These are phyloP conservation scores for Sugiyamaella americana DNA, from an alignment of 805 yeast genomes.

Conservation along the genomic window DNA sequence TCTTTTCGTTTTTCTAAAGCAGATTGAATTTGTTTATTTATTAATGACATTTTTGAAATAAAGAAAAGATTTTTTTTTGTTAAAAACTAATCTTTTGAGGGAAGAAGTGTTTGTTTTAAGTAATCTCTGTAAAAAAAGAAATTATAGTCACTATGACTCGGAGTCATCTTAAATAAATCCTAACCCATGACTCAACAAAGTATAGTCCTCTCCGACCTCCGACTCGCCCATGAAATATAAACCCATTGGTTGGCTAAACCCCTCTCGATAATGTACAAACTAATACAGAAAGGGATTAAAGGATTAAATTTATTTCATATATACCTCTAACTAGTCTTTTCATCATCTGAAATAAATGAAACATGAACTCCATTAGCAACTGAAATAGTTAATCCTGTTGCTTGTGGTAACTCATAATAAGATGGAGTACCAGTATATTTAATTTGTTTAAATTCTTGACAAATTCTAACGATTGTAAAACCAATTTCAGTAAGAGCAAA, in stretches of 20 bases:
- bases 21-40: neutral
- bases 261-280: too few species aligned
- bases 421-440: slow-evolving; percentile 6
- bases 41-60: neutral
- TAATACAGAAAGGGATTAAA: too few species aligned
- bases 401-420: slow-evolving; percentile 11
- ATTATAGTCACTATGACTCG: neutral
- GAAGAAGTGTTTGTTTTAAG: too few species aligned
- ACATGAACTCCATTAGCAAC: slow-evolving; percentile 19
- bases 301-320: too few species aligned
- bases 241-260: too few species aligned
- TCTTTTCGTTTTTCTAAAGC: neutral
- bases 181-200: too few species aligned
- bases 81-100: too few species aligned
- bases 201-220: too few species aligned
- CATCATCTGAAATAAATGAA: slow-evolving; percentile 10
- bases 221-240: too few species aligned
- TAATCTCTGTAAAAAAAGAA: neutral
- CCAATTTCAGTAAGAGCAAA: slow-evolving; percentile 50
- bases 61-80: too few species aligned
- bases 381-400: slow-evolving; percentile 14
- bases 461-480: slow-evolving; percentile 38
- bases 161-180: too few species aligned
- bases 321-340: too few species aligned
- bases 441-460: slow-evolving; percentile 23